Percentiles rank a stretch among this genome's conserved stretches.
Evolutionary conservation across 805 yeast species (phyloP).

Genomic region (Ogataea henricii): DNA sequence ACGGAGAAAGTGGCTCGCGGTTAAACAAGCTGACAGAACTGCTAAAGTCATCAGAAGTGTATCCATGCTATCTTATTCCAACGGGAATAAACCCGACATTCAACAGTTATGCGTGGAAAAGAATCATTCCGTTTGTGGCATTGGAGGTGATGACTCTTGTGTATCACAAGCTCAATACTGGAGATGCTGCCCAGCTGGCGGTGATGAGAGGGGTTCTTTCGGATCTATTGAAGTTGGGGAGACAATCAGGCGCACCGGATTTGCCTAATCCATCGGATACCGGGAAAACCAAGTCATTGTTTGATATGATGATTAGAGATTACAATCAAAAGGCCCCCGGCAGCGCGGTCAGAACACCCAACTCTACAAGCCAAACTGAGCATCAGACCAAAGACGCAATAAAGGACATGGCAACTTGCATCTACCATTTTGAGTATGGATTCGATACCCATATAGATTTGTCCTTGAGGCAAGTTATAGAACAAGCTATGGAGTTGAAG

Average conservation of each 20-base stretch:
- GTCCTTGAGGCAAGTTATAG: constrained; percentile 23
- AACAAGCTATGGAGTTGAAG: constrained; percentile 14
- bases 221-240: constrained; percentile 27
- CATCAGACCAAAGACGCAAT: constrained; percentile 9
- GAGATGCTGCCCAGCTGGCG: constrained; percentile 5
- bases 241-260: constrained; percentile 27
- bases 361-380: constrained; percentile 6
- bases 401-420: constrained; percentile 20
- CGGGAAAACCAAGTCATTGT: constrained; percentile 12
- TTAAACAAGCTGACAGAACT: constrained; percentile 22
- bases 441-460: constrained; percentile 21
- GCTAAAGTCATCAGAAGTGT: constrained; percentile 28
- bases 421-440: constrained; percentile 24
- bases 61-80: constrained; percentile 29
- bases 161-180: constrained; percentile 21
- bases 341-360: constrained; percentile 16
- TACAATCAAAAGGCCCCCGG: constrained; percentile 26
- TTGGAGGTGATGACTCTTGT: constrained; percentile 26
- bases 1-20: constrained; percentile 21
- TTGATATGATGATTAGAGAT: constrained; percentile 24
- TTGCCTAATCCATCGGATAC: constrained; percentile 27
- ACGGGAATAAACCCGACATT: constrained; percentile 30
- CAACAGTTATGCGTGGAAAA: constrained; percentile 32
- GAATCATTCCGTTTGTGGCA: constrained; percentile 28
- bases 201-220: constrained; percentile 26